Evolutionary conservation across 805 yeast genomes (phyloP), one percentile per base, ranked within the genome.

Genomic region (Nakazawaea populi): DNA sequence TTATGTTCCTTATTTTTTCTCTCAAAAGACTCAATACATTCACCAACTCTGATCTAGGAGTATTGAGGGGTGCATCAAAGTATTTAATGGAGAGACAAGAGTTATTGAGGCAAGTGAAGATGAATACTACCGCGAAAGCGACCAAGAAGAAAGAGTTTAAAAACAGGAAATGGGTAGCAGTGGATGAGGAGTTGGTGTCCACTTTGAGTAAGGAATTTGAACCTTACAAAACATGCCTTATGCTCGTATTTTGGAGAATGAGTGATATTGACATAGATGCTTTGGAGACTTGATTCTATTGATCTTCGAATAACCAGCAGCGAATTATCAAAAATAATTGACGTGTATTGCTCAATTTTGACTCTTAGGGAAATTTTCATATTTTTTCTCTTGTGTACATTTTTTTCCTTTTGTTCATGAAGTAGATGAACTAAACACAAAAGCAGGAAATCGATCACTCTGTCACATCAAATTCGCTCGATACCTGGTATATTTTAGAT

Each of bases 1-100:
- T 85, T 49, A 91, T 91, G 96, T 91, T 89, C 65, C 66, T 87
- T 14, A 60, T 85, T 27, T 89, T 89, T 61, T 85, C 87, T 1
- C 67, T 90, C 43, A 75, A 75, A 29, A 74, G 87, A 51, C 61
- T 79, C 61, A 83, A 91, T 62, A 79, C 88, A 0, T 89, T 89
- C 63, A 85, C 94, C 5, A 69, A 78, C 5, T 88, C 83, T 18
- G 97, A 91, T 66, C 67, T 91, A 44, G 97, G 97, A 1, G 78
- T 91, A 2, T 89, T 91, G 34, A 71, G 96, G 55, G 97, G 97
- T 0, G 78, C 84, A 52, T 77, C 89, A 0, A 64, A 73, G 31
- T 91, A 88, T 64, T 62, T 87, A 28, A 70, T 69, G 14, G 72
- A 73, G 43, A 68, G 86, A 48, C 84, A 83, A 0, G 73, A 74